Base-by-base conservation (phyloP, 805 yeast genomes). In the Yamadazyma takamatsuzukensis region DNA sequence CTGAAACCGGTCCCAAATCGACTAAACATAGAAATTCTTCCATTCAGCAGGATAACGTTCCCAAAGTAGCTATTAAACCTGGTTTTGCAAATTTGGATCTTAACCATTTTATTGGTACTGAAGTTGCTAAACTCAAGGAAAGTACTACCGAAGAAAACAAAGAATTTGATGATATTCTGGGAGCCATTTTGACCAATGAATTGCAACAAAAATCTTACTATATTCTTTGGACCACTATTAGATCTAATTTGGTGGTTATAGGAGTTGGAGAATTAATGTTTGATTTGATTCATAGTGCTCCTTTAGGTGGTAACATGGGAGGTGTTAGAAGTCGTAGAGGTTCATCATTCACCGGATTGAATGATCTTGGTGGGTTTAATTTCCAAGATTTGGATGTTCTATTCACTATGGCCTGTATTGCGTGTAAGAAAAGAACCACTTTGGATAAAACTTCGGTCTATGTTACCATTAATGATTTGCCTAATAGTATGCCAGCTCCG, bases 171-270 rank as follows among this genome's bases (percentile, higher is more conserved):
- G 47, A 52, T 16, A 44, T 59, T 22, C 45, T 50, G 25, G 70
- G 70, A 8, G 69, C 68, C n/a, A 46, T 64, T 5, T 44, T 63
- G 37, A 56, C 66, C 28, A 64, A 64, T 36, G 62, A 60, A 12
- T 48, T 57, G 30, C 70, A 57, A 40, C 56, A 56, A 27, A 61
- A 54, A 38, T 51, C 61, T 5, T 51, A 59, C 40, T 62, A 52
- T 33, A 48, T 60, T 12, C 33, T 64, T 28, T 64, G 69, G 69
- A 38, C 51, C 25, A 31, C 45, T n/a, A 19, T 53, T 15, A 39
- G 33, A 8, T 33, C 35, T 9, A 22, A 21, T 12, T 40, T 54
- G 12, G 43, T 43, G 21, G 50, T 61, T 14, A 26, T 61, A 23
- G 58, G 60, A 7, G 55, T 63, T 50, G 70, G 69, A 4, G 69